Conservation (phyloP, 148 eudicot species). For the Selenicereus undatus region DNA sequence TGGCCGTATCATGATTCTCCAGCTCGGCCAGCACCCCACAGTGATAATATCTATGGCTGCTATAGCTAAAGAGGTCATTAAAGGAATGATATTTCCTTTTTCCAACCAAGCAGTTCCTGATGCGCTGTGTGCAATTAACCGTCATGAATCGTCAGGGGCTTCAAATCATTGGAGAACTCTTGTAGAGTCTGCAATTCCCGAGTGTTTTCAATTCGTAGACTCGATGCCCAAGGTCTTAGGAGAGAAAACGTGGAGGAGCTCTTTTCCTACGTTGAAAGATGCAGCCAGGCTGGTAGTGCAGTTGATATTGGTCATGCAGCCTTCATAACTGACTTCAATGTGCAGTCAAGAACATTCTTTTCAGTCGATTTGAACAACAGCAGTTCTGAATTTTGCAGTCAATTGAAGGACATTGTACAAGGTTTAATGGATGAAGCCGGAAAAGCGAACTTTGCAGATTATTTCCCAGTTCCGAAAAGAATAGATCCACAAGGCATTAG, state of each 20-base stretch:
- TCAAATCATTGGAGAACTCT: slow-evolving; percentile 37
- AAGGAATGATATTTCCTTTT: slow-evolving; percentile 43
- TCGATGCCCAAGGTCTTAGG: slow-evolving; percentile 34
- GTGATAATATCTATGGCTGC: slow-evolving; percentile 42
- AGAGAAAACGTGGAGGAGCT: slow-evolving; percentile 33
- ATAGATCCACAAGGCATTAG: slow-evolving; percentile 43
- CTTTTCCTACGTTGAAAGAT: slow-evolving; percentile 23
- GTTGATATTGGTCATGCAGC: slow-evolving; percentile 47
- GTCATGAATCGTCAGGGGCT: slow-evolving; percentile 35
- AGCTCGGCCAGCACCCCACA: slow-evolving; percentile 37
- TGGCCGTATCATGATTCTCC: slow-evolving; percentile 47
- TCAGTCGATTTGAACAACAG: slow-evolving; percentile 42
- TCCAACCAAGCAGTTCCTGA: slow-evolving; percentile 28
- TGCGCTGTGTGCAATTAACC: slow-evolving; percentile 30
- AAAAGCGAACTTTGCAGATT: slow-evolving; percentile 49
- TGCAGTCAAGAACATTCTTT: slow-evolving; percentile 47
- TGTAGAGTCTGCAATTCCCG: slow-evolving; percentile 31
- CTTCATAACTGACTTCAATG: slow-evolving; percentile 34
- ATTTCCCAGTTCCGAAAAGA: slow-evolving; percentile 37
- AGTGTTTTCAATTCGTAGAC: slow-evolving; percentile 28
- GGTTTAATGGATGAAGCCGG: slow-evolving; percentile 37
- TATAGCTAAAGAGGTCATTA: slow-evolving; percentile 43
- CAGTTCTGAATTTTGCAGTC: slow-evolving; percentile 28
- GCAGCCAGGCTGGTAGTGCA: slow-evolving; percentile 25
- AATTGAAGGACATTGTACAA: slow-evolving; percentile 36